These are phyloP conservation scores for Colletotrichum sp. DNA, from an alignment of 2,329 filamentous ascomycete species.

Conservation along the genomic window DNA sequence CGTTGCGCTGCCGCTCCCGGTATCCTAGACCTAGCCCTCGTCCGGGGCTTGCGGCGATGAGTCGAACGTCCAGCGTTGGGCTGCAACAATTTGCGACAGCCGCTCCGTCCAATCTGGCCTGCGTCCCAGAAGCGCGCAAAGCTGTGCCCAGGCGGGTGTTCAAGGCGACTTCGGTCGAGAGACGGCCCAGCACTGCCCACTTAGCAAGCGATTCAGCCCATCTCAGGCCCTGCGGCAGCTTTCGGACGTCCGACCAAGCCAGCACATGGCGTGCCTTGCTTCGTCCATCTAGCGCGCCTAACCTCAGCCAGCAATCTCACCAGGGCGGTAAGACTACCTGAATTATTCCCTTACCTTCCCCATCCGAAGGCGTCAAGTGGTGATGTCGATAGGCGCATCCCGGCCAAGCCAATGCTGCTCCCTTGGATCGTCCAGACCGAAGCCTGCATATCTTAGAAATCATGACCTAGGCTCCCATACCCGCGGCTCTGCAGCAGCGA, in stretches of 20 bases:
- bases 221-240: neutral
- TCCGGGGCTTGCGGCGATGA: neutral
- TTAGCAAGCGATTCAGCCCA: neutral
- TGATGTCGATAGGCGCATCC: constrained; percentile 1
- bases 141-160: neutral
- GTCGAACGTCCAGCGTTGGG: neutral
- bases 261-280: constrained; percentile 15
- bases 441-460: constrained; percentile 8
- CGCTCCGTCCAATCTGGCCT: neutral
- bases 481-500: neutral
- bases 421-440: constrained; percentile 11
- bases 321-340: neutral
- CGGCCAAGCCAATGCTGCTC: neutral
- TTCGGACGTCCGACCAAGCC: constrained; percentile 20
- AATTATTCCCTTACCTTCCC: neutral
- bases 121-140: neutral
- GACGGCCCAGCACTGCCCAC: neutral
- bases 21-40: neutral
- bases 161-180: neutral
- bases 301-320: neutral
- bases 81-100: neutral
- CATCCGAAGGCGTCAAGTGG: neutral
- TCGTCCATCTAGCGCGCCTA: constrained; percentile 13
- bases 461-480: neutral
- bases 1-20: neutral